Conservation (phyloP, 352 stramenopile species). For the Phytophthora agathidicida region DNA sequence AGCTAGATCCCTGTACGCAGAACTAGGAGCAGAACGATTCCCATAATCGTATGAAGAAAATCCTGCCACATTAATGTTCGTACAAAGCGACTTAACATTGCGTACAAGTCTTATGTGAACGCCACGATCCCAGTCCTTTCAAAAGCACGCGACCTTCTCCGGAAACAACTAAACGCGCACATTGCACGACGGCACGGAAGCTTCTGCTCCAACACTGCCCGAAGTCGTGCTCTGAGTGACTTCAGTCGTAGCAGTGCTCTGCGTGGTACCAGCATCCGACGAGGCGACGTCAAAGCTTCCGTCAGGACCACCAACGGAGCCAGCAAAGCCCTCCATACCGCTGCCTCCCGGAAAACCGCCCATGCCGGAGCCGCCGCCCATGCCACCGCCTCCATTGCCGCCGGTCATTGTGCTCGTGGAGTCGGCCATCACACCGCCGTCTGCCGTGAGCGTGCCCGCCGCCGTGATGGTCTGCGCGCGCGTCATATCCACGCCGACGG, state of each 20-base stretch:
- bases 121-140: too few species aligned
- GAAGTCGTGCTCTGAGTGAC: constrained; percentile 15
- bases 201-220: constrained; percentile 6
- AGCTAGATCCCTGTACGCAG: too few species aligned
- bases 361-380: constrained; percentile 6
- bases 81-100: too few species aligned
- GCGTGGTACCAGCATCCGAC: constrained; percentile 2
- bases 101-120: too few species aligned
- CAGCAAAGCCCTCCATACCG: constrained; percentile 19
- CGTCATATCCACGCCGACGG: constrained; percentile 35
- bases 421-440: constrained; percentile 10
- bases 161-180: constrained; percentile 1
- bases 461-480: constrained; percentile 10
- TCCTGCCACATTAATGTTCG: too few species aligned
- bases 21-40: too few species aligned
- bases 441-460: too few species aligned
- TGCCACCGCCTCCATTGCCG: constrained; percentile 5
- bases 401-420: constrained; percentile 9
- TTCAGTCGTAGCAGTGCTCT: constrained; percentile 11
- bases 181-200: constrained; percentile 10
- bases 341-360: too few species aligned
- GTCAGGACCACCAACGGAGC: constrained; percentile 13
- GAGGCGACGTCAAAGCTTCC: constrained; percentile 4
- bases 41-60: too few species aligned
- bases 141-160: too few species aligned